Percentiles rank a stretch among this genome's conserved stretches.
Conservation (phyloP, 345 rosid genomes). For the Pistacia vera region DNA sequence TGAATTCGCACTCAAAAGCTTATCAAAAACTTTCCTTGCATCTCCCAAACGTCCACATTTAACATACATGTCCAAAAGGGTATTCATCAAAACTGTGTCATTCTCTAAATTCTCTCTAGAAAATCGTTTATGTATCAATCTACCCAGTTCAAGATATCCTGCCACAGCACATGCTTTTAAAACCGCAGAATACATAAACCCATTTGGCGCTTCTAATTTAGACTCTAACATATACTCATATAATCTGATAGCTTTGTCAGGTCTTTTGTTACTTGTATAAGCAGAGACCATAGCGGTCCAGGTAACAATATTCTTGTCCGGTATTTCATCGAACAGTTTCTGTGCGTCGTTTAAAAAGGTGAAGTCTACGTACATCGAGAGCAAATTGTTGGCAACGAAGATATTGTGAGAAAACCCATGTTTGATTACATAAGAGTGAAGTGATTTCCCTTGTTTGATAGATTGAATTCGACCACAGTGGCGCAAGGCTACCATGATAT, state of each 20-base stretch:
- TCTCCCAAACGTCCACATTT: constrained; percentile 60
- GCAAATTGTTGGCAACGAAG: constrained; percentile 54
- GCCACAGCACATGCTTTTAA: constrained; percentile 63
- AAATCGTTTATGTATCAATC: constrained; percentile 47
- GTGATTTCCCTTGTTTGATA: constrained; percentile 45
- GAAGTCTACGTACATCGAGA: constrained; percentile 41
- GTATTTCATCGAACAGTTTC: constrained; percentile 66
- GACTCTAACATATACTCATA: constrained; percentile 46
- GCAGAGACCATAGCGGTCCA: constrained; percentile 72
- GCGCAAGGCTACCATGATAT: constrained; percentile 50
- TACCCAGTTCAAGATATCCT: constrained; percentile 59
- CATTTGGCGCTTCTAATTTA: constrained; percentile 46
- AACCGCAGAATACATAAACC: constrained; percentile 64
- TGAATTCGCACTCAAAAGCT: constrained; percentile 38
- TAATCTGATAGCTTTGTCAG: constrained; percentile 43
- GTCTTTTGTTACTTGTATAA: constrained; percentile 40
- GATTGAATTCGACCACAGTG: constrained; percentile 51
- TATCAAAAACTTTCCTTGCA: constrained; percentile 49
- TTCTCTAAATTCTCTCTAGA: constrained; percentile 33
- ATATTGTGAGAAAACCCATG: constrained; percentile 39
- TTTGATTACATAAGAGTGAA: constrained; percentile 45
- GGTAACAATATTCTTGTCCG: constrained; percentile 53
- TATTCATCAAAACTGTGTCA: constrained; percentile 68
- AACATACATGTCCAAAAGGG: constrained; percentile 75
- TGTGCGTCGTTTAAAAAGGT: constrained; percentile 37